Percentiles rank a stretch among this genome's conserved stretches.
phyloP scores from a whole-genome alignment of 495 filamentous ascomycete species.

The Tuber calosporum region DNA sequence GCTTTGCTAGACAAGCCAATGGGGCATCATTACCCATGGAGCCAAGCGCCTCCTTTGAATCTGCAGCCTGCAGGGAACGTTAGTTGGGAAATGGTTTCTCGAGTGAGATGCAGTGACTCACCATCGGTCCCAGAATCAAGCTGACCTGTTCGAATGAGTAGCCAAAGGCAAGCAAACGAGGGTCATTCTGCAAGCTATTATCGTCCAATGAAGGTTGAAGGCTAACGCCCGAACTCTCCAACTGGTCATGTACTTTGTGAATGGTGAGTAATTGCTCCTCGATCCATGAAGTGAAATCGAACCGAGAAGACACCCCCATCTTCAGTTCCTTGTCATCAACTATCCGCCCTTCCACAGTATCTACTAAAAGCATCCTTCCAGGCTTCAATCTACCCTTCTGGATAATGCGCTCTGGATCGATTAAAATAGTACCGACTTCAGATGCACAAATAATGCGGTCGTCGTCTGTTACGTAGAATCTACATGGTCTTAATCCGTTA shows the following conservation, averaged over 20 bases:
- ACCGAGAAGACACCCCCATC: slow-evolving; percentile 70
- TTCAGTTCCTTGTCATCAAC: slow-evolving; percentile 95
- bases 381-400: slow-evolving; percentile 95
- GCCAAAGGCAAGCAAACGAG: slow-evolving; percentile 77
- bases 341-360: slow-evolving; percentile 89
- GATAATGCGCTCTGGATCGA: slow-evolving; percentile 82
- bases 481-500: slow-evolving; percentile 92
- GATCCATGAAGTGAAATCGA: slow-evolving; percentile 84
- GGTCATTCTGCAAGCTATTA: slow-evolving; percentile 74
- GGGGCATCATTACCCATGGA: slow-evolving; percentile 99
- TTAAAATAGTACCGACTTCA: slow-evolving; percentile 88
- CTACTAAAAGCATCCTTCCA: slow-evolving; percentile 95
- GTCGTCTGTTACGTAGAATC: slow-evolving; percentile 97
- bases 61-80: slow-evolving; percentile 54
- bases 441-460: slow-evolving; percentile 98
- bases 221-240: slow-evolving; percentile 46
- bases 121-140: slow-evolving; percentile 87
- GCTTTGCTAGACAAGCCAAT: slow-evolving; percentile 79
- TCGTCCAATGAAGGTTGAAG: slow-evolving; percentile 61
- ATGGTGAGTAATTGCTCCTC: slow-evolving; percentile 73
- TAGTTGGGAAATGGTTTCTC: slow-evolving; percentile 3
- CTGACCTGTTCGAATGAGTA: slow-evolving; percentile 97
- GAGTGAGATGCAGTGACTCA: slow-evolving; percentile 23
- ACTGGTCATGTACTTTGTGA: slow-evolving; percentile 28
- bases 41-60: slow-evolving; percentile 97